Base-by-base conservation (phyloP, 2,329 filamentous ascomycete species). In the Colletotrichum sp. region DNA sequence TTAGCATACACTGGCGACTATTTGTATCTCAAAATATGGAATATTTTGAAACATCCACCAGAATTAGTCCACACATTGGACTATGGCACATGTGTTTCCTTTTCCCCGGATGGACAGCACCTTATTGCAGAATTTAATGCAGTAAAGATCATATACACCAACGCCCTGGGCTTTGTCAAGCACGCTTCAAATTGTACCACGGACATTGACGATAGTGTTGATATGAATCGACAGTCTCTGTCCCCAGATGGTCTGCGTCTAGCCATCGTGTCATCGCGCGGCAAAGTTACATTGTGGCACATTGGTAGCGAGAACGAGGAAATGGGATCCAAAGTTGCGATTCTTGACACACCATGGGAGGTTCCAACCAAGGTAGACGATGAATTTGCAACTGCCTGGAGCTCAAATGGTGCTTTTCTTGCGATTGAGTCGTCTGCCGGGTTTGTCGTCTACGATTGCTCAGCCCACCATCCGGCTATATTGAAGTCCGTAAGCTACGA, bases 401-500 rank as follows among this genome's bases (percentile, higher is more conserved):
- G 39, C 39, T 44, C 39, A 2, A 3, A 44, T 44, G 39, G 19
- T 9, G 19, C 39, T 44, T 44, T 44, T 6, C 19, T 44, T 12
- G 39, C 39, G 5, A 19, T 44, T 11, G 19, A 2, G 2, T 44
- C 2, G 0, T n/a, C 5, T 12, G 39, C 3, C 19, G 39, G 39
- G 5, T n/a, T 44, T 12, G 39, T 44, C 19, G 19, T 44, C 19
- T 44, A 44, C 9, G 39, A 48, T 1, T n/a, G 19, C 19, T 12
- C 19, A n/a, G 9, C 19, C 19, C 8, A 4, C 9, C 39, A 48
- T n/a, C 39, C 9, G 9, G 39, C 9, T n/a, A 12, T 48, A n/a
- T n/a, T n/a, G 5, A 9, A 6, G 19, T 1, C 19, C 3, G 19
- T n/a, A 1, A 44, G 39, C 39, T n/a, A 1, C 8, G 16, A 39